Conservation (phyloP, 306 rosid species). For the Ceratonia siliqua region DNA sequence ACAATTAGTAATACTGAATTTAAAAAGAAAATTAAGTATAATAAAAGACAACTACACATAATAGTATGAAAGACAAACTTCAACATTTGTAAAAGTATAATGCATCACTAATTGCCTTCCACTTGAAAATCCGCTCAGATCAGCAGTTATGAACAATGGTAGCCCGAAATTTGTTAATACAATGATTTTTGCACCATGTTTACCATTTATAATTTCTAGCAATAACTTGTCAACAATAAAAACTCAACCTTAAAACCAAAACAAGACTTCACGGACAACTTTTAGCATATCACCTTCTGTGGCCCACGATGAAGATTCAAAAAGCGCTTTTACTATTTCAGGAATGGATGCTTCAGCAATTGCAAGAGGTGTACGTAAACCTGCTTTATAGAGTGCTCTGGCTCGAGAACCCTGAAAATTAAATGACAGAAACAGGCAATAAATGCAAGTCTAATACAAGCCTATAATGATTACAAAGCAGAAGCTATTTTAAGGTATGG, state of each 20-base stretch:
- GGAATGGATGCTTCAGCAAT: conserved; percentile 94
- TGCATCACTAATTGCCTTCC: conserved; percentile 18
- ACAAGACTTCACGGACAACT: neutral
- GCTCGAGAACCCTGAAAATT: conserved; percentile 90
- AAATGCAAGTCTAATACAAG: conserved; percentile 8
- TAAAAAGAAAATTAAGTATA: neutral
- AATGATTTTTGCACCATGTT: conserved; percentile 7
- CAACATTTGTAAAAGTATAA: conserved; percentile 20
- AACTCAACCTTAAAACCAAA: neutral
- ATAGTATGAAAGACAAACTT: conserved; percentile 12
- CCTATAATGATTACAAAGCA: conserved; percentile 10
- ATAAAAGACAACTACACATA: neutral
- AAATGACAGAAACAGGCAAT: conserved; percentile 35
- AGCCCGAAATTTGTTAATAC: conserved; percentile 21
- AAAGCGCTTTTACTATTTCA: conserved; percentile 83
- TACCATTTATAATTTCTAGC: conserved; percentile 28
- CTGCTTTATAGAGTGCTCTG: conserved; percentile 94
- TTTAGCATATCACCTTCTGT: conserved; percentile 62
- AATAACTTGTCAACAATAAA: conserved; percentile 19
- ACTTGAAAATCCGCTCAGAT: conserved; percentile 14
- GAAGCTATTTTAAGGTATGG: conserved; percentile 20
- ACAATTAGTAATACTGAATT: neutral
- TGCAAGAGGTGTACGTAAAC: conserved; percentile 84
- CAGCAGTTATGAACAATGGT: conserved; percentile 12
- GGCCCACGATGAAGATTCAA: conserved; percentile 87